Evolutionary conservation across 257 asterid genomes (phyloP).

Genomic region (Solanum etuberosum): DNA sequence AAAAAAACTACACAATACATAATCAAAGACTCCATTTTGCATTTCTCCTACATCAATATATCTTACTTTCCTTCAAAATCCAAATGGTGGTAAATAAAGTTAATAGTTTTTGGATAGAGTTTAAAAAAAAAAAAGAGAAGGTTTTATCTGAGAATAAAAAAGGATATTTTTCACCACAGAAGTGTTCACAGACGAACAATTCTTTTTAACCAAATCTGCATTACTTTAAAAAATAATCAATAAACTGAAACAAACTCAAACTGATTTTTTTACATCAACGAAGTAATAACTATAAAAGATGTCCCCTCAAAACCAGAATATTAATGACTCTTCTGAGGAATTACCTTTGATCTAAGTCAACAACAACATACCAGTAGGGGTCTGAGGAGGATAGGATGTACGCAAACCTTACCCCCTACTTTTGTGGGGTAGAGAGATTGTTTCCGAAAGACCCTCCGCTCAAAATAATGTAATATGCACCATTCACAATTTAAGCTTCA

Average conservation of each 20-base stretch:
- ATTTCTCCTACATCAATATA: neutral
- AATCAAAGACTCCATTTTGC: neutral
- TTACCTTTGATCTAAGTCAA: neutral
- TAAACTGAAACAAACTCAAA: neutral
- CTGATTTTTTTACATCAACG: neutral
- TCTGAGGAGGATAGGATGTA: neutral
- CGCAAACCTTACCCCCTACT: neutral
- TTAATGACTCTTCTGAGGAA: neutral
- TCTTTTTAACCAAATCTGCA: neutral
- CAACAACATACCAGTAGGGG: neutral
- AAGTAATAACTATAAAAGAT: neutral
- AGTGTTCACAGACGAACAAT: neutral
- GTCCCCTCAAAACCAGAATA: neutral
- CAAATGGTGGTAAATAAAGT: neutral
- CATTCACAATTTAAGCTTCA: neutral
- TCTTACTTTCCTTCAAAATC: neutral
- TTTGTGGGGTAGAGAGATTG: neutral
- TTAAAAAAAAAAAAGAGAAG: neutral
- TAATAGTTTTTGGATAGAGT: neutral
- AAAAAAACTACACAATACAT: neutral
- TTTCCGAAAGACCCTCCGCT: neutral
- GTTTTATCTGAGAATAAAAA: neutral
- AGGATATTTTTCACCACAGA: neutral
- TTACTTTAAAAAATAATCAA: neutral
- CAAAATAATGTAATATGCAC: neutral